Evolutionary conservation across 2,329 filamentous ascomycete species (phyloP), one percentile per base, ranked within the genome.

Genomic region (Neurospora crassa): DNA sequence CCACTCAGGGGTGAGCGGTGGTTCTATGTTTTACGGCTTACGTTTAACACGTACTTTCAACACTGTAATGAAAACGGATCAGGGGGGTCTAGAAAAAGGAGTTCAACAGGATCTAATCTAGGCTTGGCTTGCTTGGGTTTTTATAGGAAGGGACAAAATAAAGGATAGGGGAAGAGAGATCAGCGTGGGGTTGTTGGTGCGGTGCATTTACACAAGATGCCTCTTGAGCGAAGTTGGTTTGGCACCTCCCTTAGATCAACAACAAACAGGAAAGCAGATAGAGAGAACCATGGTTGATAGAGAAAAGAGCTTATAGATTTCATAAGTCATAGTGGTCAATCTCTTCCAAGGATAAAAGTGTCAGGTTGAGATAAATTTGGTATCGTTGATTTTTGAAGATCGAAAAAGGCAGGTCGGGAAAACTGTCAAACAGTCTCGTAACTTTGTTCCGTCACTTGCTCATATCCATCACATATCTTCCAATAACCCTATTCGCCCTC

Each of bases 401-500:
- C 24, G 6, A 53, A 24, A 53, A 53, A 11, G 45, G 12, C 24
- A 24, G 12, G 47, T 53, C 6, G 20, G 20, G 16, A 3, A n/a
- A 43, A 8, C 42, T 18, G 16, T n/a, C 18, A 8, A 43, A 53
- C 12, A 53, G 6, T 8, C 20, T 29, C 47, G 14, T 14, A 4
- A 16, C 47, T 29, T n/a, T 29, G 6, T 29, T 40, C 40, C 29
- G 10, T 63, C 53, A 71, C 42, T 71, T 71, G 53, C 70, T 72
- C 71, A 70, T 73, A 68, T 74, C 73, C 29, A 74, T 20, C 20
- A 74, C 71, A 67, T 73, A 74, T 68, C 85, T 82, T 42, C 86
- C 86, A 7, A 82, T 84, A 76, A 87, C 85, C 74, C 83, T 80
- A 69, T 83, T 83, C 76, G 82, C 78, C 72, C 83, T 78, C 85